These are phyloP conservation scores for Prunus fruticosa DNA, from an alignment of 306 rosid species.

Conservation along the genomic window DNA sequence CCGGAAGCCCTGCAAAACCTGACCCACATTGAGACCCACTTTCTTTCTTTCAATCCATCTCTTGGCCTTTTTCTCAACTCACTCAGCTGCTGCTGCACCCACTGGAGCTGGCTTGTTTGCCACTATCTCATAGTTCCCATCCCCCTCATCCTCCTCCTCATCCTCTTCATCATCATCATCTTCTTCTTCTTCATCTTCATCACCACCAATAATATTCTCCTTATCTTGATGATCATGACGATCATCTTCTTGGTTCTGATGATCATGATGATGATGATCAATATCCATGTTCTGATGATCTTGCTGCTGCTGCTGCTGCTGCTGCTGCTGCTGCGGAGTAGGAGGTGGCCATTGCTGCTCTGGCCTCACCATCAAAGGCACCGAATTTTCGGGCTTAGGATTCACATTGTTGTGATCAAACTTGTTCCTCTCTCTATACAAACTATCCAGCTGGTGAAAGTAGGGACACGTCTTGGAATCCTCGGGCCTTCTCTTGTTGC, in stretches of 20 bases:
- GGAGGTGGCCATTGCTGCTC: slow-evolving; percentile 96
- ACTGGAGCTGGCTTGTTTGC: slow-evolving; percentile 54
- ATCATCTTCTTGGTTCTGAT: slow-evolving; percentile 10
- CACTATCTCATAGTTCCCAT: slow-evolving; percentile 55
- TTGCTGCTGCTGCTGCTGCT: background rate
- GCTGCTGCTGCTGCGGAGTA: too few species aligned
- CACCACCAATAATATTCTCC: slow-evolving; percentile 13
- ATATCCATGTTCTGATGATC: background rate
- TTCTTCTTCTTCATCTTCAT: slow-evolving; percentile 26
- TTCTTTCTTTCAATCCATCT: background rate
- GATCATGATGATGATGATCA: too few species aligned
- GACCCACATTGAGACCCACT: slow-evolving; percentile 14
- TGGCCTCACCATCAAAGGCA: slow-evolving; percentile 80
- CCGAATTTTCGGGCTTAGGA: slow-evolving; percentile 34
- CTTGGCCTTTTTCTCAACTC: slow-evolving; percentile 3
- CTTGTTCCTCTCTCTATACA: slow-evolving; percentile 59
- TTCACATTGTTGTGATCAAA: background rate
- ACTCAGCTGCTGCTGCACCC: slow-evolving; percentile 33
- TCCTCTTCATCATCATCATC: slow-evolving; percentile 50
- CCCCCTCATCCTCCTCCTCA: slow-evolving; percentile 51
- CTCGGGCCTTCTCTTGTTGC: slow-evolving; percentile 79
- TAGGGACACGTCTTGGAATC: slow-evolving; percentile 95
- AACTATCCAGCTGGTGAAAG: slow-evolving; percentile 64
- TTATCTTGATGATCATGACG: slow-evolving; percentile 29
- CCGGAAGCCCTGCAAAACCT: slow-evolving; percentile 4